phyloP scores from a whole-genome alignment of 306 rosid genomes.

The Cicer pinnatifidum region DNA sequence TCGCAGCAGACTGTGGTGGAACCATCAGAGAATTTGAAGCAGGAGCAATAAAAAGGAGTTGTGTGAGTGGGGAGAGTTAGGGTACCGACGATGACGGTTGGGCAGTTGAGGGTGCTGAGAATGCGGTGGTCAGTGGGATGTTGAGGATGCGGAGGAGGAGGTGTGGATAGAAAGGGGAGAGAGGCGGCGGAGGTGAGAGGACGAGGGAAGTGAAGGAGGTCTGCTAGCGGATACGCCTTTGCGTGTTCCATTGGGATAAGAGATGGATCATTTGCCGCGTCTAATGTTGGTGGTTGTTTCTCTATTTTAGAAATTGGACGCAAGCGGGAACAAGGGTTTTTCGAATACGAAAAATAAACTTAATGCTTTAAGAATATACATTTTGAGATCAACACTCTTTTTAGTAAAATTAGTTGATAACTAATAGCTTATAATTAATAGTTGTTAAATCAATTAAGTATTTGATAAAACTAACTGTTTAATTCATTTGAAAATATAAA shows the following conservation, averaged over 20 bases:
- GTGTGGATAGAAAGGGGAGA: slow-evolving; percentile 18
- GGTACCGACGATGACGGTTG: slow-evolving; percentile 63
- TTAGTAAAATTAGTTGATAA: too few species aligned
- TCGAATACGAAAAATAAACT: background rate
- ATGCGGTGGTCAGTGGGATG: slow-evolving; percentile 41
- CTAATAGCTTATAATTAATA: too few species aligned
- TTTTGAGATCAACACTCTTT: too few species aligned
- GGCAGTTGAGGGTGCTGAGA: slow-evolving; percentile 54
- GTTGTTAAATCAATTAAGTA: too few species aligned
- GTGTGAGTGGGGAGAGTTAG: slow-evolving; percentile 51
- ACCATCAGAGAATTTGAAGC: slow-evolving; percentile 77
- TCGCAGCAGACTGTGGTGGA: slow-evolving; percentile 79
- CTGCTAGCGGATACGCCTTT: slow-evolving; percentile 45
- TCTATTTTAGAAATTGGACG: background rate
- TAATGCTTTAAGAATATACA: too few species aligned
- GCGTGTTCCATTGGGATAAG: slow-evolving; percentile 50
- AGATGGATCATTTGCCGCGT: slow-evolving; percentile 29
- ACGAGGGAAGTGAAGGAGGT: slow-evolving; percentile 52
- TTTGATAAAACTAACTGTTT: too few species aligned
- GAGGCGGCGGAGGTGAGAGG: slow-evolving; percentile 63
- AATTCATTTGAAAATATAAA: too few species aligned
- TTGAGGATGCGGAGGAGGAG: slow-evolving; percentile 19
- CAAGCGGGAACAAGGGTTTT: background rate
- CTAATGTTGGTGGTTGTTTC: background rate
- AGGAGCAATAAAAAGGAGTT: slow-evolving; percentile 50